A percentile compares a stretch with the other conserved stretches of the same genome.
These are phyloP conservation scores for Colletotrichum kahawae DNA, from an alignment of 2,329 filamentous ascomycete genomes.

Conservation along the genomic window DNA sequence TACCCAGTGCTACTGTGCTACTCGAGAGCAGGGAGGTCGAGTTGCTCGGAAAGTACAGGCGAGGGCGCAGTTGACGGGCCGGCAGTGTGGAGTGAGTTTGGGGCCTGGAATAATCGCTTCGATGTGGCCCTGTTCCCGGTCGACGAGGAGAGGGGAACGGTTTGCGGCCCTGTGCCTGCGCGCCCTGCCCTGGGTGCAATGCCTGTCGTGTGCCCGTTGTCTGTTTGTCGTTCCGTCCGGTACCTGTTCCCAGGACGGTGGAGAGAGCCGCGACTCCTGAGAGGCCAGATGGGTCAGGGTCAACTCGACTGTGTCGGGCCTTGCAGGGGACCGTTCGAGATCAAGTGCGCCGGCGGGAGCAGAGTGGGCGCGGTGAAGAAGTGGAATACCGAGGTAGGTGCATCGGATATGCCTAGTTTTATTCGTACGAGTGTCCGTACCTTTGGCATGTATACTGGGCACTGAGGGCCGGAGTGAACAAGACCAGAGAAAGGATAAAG, in stretches of 20 bases:
- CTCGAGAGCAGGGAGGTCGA: background rate
- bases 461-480: background rate
- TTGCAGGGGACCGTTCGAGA: slow-evolving; percentile 14
- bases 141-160: background rate
- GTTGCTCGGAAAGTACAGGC: background rate
- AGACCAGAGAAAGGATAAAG: background rate
- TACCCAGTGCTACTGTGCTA: background rate
- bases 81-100: background rate
- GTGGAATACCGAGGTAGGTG: background rate
- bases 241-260: slow-evolving; percentile 7
- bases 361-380: background rate
- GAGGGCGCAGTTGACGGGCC: slow-evolving; percentile 7
- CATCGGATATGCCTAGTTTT: background rate
- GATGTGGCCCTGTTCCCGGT: background rate
- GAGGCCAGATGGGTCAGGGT: background rate
- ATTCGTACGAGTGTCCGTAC: background rate
- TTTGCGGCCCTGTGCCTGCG: background rate
- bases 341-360: background rate
- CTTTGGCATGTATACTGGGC: too few species aligned
- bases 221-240: slow-evolving; percentile 6
- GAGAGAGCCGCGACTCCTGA: background rate
- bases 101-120: background rate
- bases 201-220: background rate
- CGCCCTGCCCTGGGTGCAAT: background rate
- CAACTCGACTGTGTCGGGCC: background rate